These are phyloP conservation scores for Caulochytrium protostelioides DNA, from an alignment of 371 early-diverging fungal species.

Conservation along the genomic window DNA sequence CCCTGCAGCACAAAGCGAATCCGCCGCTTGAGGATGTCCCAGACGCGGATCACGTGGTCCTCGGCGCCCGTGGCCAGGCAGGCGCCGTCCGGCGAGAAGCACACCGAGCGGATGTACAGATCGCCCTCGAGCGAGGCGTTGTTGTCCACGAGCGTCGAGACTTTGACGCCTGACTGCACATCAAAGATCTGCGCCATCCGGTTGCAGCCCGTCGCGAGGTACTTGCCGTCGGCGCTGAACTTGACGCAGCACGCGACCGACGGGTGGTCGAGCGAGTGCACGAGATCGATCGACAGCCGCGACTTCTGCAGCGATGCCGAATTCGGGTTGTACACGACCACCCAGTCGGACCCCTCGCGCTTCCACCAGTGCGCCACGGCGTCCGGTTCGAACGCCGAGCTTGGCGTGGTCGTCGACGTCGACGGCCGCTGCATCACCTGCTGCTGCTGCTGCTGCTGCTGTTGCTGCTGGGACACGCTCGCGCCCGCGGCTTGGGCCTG, in stretches of 20 bases:
- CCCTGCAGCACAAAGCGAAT: constrained; percentile 25
- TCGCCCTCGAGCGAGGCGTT: constrained; percentile 23
- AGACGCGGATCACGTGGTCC: constrained; percentile 76
- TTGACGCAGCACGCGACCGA: constrained; percentile 90
- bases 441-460: constrained; percentile 3
- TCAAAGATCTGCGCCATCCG: constrained; percentile 73
- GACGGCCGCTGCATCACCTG: constrained; percentile 6
- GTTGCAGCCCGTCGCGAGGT: constrained; percentile 88
- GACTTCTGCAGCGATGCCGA: constrained; percentile 4
- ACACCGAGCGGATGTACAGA: constrained; percentile 84
- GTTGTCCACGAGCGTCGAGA: constrained; percentile 11
- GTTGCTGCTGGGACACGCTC: constrained; percentile 1
- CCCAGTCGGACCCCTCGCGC: constrained; percentile 79
- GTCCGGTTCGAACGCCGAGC: constrained; percentile 66
- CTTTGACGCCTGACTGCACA: constrained; percentile 41
- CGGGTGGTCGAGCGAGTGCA: constrained; percentile 65
- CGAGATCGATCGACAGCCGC: constrained; percentile 53
- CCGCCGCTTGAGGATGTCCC: constrained; percentile 12
- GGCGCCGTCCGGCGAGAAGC: constrained; percentile 84
- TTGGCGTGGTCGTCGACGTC: constrained; percentile 53
- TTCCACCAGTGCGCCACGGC: constrained; percentile 53
- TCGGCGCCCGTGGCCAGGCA: constrained; percentile 91
- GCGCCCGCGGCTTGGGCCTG: background rate
- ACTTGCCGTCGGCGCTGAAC: constrained; percentile 76
- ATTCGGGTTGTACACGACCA: constrained; percentile 25